Evolutionary conservation across 495 filamentous ascomycete genomes (phyloP), one percentile per base, ranked within the genome.

Genomic region (Patellaria atrata): DNA sequence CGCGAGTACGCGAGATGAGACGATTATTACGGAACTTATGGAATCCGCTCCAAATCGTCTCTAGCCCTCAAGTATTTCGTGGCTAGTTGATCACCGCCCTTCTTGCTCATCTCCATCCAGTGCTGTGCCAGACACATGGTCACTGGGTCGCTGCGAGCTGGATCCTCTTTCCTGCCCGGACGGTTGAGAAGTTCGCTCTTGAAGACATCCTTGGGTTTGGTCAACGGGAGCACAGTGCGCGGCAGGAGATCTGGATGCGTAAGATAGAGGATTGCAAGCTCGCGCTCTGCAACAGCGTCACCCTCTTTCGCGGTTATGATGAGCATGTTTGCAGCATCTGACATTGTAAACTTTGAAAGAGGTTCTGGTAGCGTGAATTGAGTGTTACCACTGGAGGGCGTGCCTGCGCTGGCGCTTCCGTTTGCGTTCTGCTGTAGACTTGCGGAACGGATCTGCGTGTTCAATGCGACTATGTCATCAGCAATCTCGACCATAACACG

Each of bases 111-210:
- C 61, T 85, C 84, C 89, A 96, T 96, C 89, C 89, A 97, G 60
- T 97, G 89, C 50, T 93, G 79, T 3, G 91, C 87, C 35, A 94
- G 67, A 50, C 87, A 94, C 79, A 97, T 93, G 7, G 83, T 83
- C 30, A 78, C 75, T 12, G 89, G 84, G 51, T 97, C 85, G 32
- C 73, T 73, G 26, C 77, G 61, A 10, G 77, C 71, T 27, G 67
- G 41, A 40, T 63, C 52, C 39, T 55, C 44, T 45, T 65, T 62
- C 30, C 70, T 57, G 42, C 71, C 74, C n/a, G n/a, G n/a, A 51
- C 70, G 69, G 37, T 83, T 79, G 68, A 87, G 82, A 58, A 85
- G 73, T 45, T 86, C 75, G 33, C 78, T 76, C 58, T 86, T 87
- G 61, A 94, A 97, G 0, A 86, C 85, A 50, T 94, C 86, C 20